Conservation (phyloP, 1,284 basidiomycete species). For the Ganoderma sp. region DNA sequence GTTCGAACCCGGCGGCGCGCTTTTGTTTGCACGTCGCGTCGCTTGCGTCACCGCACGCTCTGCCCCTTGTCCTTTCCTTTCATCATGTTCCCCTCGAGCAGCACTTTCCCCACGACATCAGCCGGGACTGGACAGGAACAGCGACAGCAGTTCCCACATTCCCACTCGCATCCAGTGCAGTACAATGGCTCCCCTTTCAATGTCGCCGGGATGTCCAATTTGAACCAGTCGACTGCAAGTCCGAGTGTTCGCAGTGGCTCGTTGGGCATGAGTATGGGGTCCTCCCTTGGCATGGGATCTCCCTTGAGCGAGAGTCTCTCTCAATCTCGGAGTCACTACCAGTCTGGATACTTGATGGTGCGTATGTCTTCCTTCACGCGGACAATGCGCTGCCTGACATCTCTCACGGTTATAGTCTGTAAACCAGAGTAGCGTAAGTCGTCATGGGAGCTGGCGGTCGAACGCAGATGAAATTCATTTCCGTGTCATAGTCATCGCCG, state of each 20-base stretch:
- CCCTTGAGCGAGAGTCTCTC: slow-evolving; percentile 56
- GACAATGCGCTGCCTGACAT: slow-evolving; percentile 11
- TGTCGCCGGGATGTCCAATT: slow-evolving; percentile 40
- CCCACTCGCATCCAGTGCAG: slow-evolving; percentile 37
- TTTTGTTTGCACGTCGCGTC: slow-evolving; percentile 5
- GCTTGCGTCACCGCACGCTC: slow-evolving; percentile 1
- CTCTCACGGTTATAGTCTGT: slow-evolving; percentile 50
- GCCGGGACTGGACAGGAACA: slow-evolving; percentile 29
- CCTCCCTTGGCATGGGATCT: slow-evolving; percentile 35
- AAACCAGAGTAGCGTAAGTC: slow-evolving; percentile 60
- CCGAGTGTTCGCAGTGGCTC: slow-evolving; percentile 36
- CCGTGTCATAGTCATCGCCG: slow-evolving; percentile 51
- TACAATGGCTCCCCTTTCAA: slow-evolving; percentile 38
- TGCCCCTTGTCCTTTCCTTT: slow-evolving; percentile 9
- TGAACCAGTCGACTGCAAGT: slow-evolving; percentile 30
- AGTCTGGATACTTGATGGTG: slow-evolving; percentile 78
- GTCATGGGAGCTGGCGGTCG: not conserved
- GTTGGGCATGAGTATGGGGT: slow-evolving; percentile 33
- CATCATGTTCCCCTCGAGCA: slow-evolving; percentile 33
- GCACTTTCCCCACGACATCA: slow-evolving; percentile 32
- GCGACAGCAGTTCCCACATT: slow-evolving; percentile 36
- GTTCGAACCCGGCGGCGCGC: slow-evolving; percentile 21
- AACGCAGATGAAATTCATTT: slow-evolving; percentile 14
- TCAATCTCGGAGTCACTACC: slow-evolving; percentile 75
- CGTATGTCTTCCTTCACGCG: slow-evolving; percentile 31